Conservation (phyloP, 2,329 filamentous ascomycete species). For the Onygena corvina region DNA sequence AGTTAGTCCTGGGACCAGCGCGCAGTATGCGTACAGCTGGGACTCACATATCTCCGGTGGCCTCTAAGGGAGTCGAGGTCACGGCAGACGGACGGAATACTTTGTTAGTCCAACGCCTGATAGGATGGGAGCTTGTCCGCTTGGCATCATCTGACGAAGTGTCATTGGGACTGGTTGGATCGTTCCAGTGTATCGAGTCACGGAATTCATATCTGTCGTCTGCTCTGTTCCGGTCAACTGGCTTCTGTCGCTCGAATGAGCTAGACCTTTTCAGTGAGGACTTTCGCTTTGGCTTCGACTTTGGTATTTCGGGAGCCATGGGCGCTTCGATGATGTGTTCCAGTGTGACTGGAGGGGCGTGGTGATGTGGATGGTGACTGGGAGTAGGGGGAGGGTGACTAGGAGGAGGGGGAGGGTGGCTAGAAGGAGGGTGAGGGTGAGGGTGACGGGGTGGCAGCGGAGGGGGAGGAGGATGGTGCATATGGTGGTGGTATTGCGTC, state of each 20-base stretch:
- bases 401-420: not conserved
- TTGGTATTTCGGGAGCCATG: not conserved
- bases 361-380: not conserved
- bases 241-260: conserved; percentile 13
- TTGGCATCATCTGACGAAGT: not conserved
- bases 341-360: not conserved
- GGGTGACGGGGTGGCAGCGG: not conserved
- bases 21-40: conserved; percentile 5
- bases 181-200: not conserved
- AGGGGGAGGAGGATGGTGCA: not conserved
- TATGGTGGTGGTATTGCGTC: not conserved
- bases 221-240: too few relatives aligned
- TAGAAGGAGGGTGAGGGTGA: not conserved
- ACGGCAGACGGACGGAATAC: conserved; percentile 27
- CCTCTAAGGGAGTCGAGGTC: conserved; percentile 20
- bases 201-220: not conserved
- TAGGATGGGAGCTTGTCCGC: conserved; percentile 22
- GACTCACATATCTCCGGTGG: conserved; percentile 24
- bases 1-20: not conserved
- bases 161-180: not conserved
- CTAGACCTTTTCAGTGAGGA: not conserved
- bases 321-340: conserved; percentile 9
- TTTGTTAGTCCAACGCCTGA: conserved; percentile 34
- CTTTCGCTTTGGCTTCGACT: not conserved
- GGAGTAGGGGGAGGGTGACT: not conserved